Conservation (phyloP, 2,329 filamentous ascomycete species). For the Colletotrichum musae region DNA sequence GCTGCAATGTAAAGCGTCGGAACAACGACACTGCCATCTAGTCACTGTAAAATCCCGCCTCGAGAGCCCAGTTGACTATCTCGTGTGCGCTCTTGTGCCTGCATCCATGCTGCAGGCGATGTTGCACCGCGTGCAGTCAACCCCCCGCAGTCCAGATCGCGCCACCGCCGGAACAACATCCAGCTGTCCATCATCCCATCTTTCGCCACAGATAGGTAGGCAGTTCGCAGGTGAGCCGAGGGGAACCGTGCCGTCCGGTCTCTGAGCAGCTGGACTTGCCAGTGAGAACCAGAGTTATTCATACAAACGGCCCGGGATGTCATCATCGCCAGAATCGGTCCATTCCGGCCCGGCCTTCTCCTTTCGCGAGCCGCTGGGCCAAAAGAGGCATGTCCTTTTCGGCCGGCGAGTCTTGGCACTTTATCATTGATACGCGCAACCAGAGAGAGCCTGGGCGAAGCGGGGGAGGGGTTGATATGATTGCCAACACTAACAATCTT, state of each 20-base stretch:
- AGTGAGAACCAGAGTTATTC: background rate
- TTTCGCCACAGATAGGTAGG: background rate
- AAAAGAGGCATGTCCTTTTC: constrained; percentile 27
- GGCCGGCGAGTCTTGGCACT: constrained; percentile 14
- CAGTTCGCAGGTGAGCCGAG: background rate
- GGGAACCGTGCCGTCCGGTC: background rate
- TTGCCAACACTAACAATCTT: background rate
- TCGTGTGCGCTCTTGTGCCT: constrained; percentile 17
- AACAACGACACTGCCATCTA: too few relatives aligned
- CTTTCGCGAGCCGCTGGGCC: constrained; percentile 10
- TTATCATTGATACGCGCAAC: background rate
- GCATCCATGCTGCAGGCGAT: constrained; percentile 6
- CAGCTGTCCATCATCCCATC: background rate
- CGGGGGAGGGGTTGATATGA: constrained; percentile 6
- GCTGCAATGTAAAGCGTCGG: background rate
- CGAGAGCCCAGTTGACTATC: background rate
- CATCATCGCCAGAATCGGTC: too few relatives aligned
- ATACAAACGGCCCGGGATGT: background rate
- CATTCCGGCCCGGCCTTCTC: background rate
- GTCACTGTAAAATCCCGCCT: too few relatives aligned
- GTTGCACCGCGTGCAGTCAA: constrained; percentile 14
- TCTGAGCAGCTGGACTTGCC: background rate
- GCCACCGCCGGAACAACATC: background rate
- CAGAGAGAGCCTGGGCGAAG: constrained; percentile 27
- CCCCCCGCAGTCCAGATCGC: constrained; percentile 5